Conservation (phyloP, 345 rosid genomes). For the Ailanthus altissimus region DNA sequence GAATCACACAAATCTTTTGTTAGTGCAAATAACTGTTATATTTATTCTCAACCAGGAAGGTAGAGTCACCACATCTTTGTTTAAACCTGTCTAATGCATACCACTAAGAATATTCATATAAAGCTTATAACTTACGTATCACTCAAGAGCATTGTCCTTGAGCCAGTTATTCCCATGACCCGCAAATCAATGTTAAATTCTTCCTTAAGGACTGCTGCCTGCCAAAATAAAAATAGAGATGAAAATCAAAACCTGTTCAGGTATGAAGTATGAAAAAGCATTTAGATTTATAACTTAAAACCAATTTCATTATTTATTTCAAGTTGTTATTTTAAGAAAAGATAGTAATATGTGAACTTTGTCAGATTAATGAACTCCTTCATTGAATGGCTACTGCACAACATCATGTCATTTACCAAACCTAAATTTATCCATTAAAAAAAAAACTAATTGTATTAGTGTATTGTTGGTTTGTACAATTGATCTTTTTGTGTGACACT, state of each 20-base stretch:
- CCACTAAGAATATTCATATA: neutral
- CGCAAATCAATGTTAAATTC: conserved; percentile 96
- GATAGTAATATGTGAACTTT: neutral
- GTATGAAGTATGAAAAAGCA: neutral
- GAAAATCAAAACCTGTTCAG: conserved; percentile 8
- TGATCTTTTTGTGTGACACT: neutral
- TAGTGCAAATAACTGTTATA: neutral
- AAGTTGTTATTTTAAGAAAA: neutral
- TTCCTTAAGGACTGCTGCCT: conserved; percentile 93
- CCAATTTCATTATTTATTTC: neutral
- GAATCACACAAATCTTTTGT: neutral
- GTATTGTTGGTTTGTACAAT: too few species aligned
- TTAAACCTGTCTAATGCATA: neutral
- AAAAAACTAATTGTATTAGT: neutral
- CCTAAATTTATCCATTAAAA: neutral
- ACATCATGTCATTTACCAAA: neutral
- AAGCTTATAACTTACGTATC: conserved; percentile 62
- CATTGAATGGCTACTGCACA: neutral
- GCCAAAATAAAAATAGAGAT: conserved; percentile 29
- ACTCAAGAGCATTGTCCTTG: conserved; percentile 78
- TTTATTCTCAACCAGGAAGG: neutral
- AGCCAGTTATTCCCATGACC: conserved; percentile 91
- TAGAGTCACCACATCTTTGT: neutral
- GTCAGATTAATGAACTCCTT: neutral
- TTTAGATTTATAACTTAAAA: neutral